Evolutionary conservation across 108 stramenopile species (phyloP), one percentile per base, ranked within the genome.

Genomic region (Chaetoceros muelleri): DNA sequence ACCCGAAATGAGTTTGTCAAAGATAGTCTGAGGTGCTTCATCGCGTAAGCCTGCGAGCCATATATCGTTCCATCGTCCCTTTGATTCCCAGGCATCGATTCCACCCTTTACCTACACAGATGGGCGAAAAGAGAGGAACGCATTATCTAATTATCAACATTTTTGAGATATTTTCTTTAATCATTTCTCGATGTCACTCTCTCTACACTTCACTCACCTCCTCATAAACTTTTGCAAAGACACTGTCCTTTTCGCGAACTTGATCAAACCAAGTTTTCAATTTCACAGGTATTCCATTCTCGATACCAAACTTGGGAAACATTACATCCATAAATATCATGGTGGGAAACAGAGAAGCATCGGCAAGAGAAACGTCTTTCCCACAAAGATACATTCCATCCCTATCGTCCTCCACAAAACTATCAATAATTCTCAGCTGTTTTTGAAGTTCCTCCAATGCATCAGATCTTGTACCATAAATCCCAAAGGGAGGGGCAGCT

Each of bases 1-100:
- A 26, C 81, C 79, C 2, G 74, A 29, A 20, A 98, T 48, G 57
- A 99, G 95, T 61, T 95, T 95, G 70, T 98, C 96, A 72, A 99
- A 99, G 44, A 99, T 62, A 0, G 98, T 97, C 2, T 46, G 65
- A 1, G 91, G 87, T 8, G 78, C 83, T 8, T 44, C 63, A 53
- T 93, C 91, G 10, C 87, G 79, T 0, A 74, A 25, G 30, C 91
- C 91, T 1, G 91, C 91, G 8, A 84, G 58, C 68, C 78, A 73
- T 59, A 90, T 88, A 34, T 62, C 31, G 59, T 87, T 85, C 93
- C 93, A 94, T 28, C 88, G 81, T 17, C 75, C 79, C 30, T 69
- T 82, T 19, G 40, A 73, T 10, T 88, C 81, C 75, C 84, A 81
- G 27, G 53, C 53, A 0, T 53, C 16, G 13, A 85, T 46, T 22